These are phyloP conservation scores for Didymella exigua DNA, from an alignment of 2,329 filamentous ascomycete species.

Conservation along the genomic window DNA sequence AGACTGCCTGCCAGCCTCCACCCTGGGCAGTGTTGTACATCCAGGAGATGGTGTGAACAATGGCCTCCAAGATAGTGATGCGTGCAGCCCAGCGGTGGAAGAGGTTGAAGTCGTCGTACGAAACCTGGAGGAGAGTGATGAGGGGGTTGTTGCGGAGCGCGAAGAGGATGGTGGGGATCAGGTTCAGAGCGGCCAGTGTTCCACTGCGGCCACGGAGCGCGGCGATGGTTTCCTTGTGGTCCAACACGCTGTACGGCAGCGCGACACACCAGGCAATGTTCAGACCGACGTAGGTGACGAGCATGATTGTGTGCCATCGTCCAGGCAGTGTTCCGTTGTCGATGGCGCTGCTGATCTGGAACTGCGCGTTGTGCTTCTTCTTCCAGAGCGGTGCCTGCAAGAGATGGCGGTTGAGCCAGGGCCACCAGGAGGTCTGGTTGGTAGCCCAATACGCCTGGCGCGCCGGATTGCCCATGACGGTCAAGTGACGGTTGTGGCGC, in stretches of 20 bases:
- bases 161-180: conserved; percentile 88
- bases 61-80: conserved; percentile 70
- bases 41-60: conserved; percentile 77
- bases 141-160: conserved; percentile 93
- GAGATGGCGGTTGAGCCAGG: conserved; percentile 68
- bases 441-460: conserved; percentile 54
- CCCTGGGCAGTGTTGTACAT: conserved; percentile 67
- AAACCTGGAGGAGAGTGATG: conserved; percentile 79
- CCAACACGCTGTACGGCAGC: conserved; percentile 62
- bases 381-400: conserved; percentile 73
- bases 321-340: conserved; percentile 79
- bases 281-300: conserved; percentile 69
- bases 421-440: conserved; percentile 54
- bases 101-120: conserved; percentile 96
- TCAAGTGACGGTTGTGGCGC: conserved; percentile 54
- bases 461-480: conserved; percentile 50
- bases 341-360: conserved; percentile 70
- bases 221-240: conserved; percentile 67
- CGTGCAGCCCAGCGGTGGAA: conserved; percentile 84
- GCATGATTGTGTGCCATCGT: conserved; percentile 74
- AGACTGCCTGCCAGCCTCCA: conserved; percentile 66
- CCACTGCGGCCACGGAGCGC: conserved; percentile 87
- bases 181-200: conserved; percentile 82
- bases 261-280: conserved; percentile 80
- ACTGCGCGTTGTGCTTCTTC: conserved; percentile 77